Evolutionary conservation across 176 grass and related monocot species (phyloP).

Genomic region (Luzula sylvatica): DNA sequence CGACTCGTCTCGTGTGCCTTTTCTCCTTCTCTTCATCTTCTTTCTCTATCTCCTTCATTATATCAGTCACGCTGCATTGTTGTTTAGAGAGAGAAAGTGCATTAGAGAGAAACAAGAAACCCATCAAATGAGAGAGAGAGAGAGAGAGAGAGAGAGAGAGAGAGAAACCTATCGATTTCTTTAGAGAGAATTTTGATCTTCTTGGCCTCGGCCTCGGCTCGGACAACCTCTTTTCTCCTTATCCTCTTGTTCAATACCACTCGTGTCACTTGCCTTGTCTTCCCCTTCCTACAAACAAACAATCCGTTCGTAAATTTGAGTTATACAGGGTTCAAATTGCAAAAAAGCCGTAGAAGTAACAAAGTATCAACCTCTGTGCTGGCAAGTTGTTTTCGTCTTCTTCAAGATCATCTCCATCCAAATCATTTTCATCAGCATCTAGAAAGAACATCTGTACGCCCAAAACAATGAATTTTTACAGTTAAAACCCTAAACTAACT

Average conservation of each 20-base stretch:
- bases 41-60: slow-evolving; percentile 80
- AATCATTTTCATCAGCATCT: slow-evolving; percentile 54
- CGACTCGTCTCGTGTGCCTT: slow-evolving; percentile 37
- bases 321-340: slow-evolving; percentile 3
- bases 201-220: slow-evolving; percentile 50
- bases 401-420: slow-evolving; percentile 26
- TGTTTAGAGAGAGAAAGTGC: neutral
- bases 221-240: slow-evolving; percentile 66
- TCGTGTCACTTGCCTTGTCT: slow-evolving; percentile 76
- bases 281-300: slow-evolving; percentile 43
- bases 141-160: slow-evolving; percentile 3
- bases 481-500: neutral
- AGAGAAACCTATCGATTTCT: slow-evolving; percentile 74
- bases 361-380: slow-evolving; percentile 34
- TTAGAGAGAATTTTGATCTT: slow-evolving; percentile 53
- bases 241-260: slow-evolving; percentile 75
- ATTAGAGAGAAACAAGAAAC: neutral
- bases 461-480: slow-evolving; percentile 4
- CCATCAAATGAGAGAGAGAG: neutral
- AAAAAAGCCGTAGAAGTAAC: neutral
- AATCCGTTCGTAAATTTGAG: neutral
- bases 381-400: slow-evolving; percentile 21
- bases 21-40: slow-evolving; percentile 82
- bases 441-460: slow-evolving; percentile 78
- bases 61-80: slow-evolving; percentile 57